Percentiles rank a stretch among this genome's conserved stretches.
Conservation (phyloP, 164 flowering plant species). For the Annona squamosa region DNA sequence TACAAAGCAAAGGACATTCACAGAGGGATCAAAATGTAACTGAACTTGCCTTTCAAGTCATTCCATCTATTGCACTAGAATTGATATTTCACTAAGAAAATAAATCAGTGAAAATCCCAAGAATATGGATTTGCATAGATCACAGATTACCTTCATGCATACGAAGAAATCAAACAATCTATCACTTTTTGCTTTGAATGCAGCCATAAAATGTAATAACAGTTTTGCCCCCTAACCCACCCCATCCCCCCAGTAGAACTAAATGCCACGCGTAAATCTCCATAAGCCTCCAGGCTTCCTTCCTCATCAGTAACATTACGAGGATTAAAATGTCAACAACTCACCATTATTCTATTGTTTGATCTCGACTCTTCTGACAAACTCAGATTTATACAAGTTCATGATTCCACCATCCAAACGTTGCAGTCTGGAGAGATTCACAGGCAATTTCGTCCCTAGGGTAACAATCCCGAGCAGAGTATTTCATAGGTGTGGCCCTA, state of each 20-base stretch:
- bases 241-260: neutral
- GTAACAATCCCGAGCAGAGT: neutral
- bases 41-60: neutral
- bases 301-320: neutral
- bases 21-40: neutral
- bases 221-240: neutral
- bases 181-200: neutral
- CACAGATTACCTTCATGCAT: neutral
- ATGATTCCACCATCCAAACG: neutral
- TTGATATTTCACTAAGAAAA: neutral
- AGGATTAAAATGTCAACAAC: neutral
- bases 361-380: neutral
- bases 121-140: neutral
- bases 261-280: neutral
- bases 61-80: neutral
- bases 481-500: neutral
- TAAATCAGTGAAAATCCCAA: neutral
- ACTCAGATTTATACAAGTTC: neutral
- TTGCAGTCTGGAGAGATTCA: no score
- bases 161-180: neutral
- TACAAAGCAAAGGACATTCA: slow-evolving; percentile 5
- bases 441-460: neutral
- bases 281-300: neutral
- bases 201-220: neutral
- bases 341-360: neutral